Conservation (phyloP, 2,329 filamentous ascomycete genomes). For the Sphaceloma murrayae region DNA sequence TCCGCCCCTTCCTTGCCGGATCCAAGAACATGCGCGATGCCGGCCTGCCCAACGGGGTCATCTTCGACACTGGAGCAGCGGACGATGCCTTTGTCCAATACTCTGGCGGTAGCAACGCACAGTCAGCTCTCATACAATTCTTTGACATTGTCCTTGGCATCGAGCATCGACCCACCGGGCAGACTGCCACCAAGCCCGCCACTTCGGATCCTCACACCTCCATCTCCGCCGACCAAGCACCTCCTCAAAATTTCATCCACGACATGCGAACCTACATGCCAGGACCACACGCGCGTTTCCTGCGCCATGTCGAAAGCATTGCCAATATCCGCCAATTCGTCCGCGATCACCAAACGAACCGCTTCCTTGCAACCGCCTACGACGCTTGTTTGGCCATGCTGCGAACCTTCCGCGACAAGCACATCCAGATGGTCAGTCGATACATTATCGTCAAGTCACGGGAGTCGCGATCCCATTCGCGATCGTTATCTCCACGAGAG, state of each 20-base stretch:
- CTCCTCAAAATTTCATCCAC: conserved; percentile 79
- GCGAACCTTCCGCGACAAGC: conserved; percentile 73
- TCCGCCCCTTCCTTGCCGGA: conserved; percentile 89
- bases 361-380: conserved; percentile 66
- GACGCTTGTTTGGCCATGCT: conserved; percentile 82
- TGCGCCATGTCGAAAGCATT: conserved; percentile 66
- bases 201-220: conserved; percentile 23
- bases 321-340: conserved; percentile 86
- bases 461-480: conserved; percentile 46
- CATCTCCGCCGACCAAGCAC: conserved; percentile 28
- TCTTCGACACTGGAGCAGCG: conserved; percentile 66
- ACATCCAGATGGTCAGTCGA: conserved; percentile 90
- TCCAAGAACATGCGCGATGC: conserved; percentile 97
- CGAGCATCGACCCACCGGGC: conserved; percentile 80
- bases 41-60: conserved; percentile 74
- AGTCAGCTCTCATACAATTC: conserved; percentile 94
- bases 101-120: conserved; percentile 89
- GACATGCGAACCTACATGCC: conserved; percentile 99
- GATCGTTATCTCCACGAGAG: conserved; percentile 16
- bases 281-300: conserved; percentile 78
- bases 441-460: conserved; percentile 89
- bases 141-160: conserved; percentile 88
- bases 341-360: conserved; percentile 50
- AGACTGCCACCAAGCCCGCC: conserved; percentile 45
- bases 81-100: conserved; percentile 62